Base-by-base conservation (phyloP, 108 stramenopile genomes). In the Conticribra weissflogii region DNA sequence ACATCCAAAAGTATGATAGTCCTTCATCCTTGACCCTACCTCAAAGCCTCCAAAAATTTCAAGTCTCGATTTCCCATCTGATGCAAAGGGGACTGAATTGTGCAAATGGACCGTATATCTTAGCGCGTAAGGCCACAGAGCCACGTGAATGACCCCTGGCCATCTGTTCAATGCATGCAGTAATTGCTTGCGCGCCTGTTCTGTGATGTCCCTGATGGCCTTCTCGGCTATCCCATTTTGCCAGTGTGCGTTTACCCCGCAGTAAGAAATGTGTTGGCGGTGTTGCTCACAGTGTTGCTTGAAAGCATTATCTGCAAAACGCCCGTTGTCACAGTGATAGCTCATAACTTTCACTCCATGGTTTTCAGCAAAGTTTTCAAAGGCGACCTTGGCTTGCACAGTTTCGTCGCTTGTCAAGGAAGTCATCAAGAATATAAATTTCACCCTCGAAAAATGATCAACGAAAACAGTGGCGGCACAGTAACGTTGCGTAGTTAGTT, bases 301-400 rank as follows among this genome's bases (percentile, higher is more conserved):
- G 49, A 61, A 81, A 0, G 15, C 34, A 14, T 67, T 76, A 12
- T 41, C 36, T 5, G 36, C 36, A 41, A 41, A 41, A 41, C 36
- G 36, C 8, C 36, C 36, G 12, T 85, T 83, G 66, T 86, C 79
- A 4, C 45, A 56, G 55, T 86, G 85, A 50, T 81, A 83, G 28
- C 74, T 73, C 24, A 50, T 2, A 9, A 85, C 52, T 9, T 32
- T 71, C 7, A 84, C 67, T 28, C 55, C 54, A 21, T 57, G 44
- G 3, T 34, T 3, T 7, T 1, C 28, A 5, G 74, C 58, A 16
- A 53, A 59, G 2, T 19, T 7, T 51, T 75, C 66, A 30, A 75
- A 75, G 2, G 66, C 66, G 2, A 48, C 3, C 22, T 68, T 68
- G 34, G 66, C 74, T 22, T 44, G 3, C 4, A 68, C 21, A 33